Evolutionary conservation across 306 rosid species (phyloP).

Genomic region (Neltuma alba): DNA sequence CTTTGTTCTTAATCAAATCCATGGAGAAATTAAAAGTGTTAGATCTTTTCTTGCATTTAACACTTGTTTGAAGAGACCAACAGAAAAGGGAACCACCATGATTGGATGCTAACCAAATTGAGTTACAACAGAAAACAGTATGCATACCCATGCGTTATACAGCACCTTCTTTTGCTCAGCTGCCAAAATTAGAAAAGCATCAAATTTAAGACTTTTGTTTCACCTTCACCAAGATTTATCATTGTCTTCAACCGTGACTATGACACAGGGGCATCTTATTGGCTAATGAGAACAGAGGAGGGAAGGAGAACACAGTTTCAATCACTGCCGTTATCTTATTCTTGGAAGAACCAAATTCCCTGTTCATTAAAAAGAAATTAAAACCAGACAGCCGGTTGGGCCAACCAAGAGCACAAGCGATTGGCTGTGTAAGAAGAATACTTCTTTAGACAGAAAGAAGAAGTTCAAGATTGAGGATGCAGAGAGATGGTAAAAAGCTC

Average conservation of each 20-base stretch:
- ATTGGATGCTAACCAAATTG: slow-evolving; percentile 38
- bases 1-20: slow-evolving; percentile 27
- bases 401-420: neutral
- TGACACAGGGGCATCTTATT: neutral
- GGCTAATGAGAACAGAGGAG: neutral
- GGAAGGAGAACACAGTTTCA: neutral
- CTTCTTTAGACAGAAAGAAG: neutral
- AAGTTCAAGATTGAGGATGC: neutral
- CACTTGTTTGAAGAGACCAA: slow-evolving; percentile 26
- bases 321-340: neutral
- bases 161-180: neutral
- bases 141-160: slow-evolving; percentile 32
- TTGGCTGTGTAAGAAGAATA: neutral
- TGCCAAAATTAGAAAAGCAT: neutral
- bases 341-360: neutral
- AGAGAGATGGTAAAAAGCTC: neutral
- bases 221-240: neutral
- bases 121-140: slow-evolving; percentile 22
- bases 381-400: neutral
- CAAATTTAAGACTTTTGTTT: neutral
- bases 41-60: slow-evolving; percentile 17
- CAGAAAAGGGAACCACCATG: slow-evolving; percentile 32
- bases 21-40: slow-evolving; percentile 21
- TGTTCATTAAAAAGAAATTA: neutral
- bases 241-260: neutral